Conservation (phyloP, 2,329 filamentous ascomycete species). For the Cladophialophora chaetospira region DNA sequence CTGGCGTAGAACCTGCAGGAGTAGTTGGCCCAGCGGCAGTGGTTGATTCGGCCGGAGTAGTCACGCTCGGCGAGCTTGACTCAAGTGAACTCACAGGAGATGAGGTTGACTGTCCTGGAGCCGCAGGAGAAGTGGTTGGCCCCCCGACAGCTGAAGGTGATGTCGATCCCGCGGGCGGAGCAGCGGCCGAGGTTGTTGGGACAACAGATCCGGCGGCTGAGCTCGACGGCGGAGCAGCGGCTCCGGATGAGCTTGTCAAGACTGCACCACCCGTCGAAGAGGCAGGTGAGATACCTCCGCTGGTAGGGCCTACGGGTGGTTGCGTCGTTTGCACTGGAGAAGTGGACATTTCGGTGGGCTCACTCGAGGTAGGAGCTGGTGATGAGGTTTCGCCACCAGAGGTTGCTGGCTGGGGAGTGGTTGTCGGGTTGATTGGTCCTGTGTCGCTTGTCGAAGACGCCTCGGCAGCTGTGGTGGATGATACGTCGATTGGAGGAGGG, state of each 20-base stretch:
- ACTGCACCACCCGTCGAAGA: not conserved
- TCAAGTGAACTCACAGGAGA: not conserved
- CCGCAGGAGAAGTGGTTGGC: not conserved
- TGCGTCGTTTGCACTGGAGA: not conserved
- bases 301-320: not conserved
- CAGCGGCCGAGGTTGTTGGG: conserved; percentile 1
- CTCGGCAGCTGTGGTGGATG: conserved; percentile 4
- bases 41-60: not conserved
- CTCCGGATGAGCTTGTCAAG: conserved; percentile 11
- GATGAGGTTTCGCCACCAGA: conserved; percentile 3
- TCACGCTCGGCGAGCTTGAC: not conserved
- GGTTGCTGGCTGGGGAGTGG: conserved; percentile 4
- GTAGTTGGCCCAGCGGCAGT: no score
- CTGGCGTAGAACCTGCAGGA: no score
- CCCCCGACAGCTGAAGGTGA: not conserved
- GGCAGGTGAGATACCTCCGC: not conserved
- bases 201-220: not conserved
- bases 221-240: not conserved
- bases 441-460: conserved; percentile 3
- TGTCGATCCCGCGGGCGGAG: conserved; percentile 13
- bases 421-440: not conserved
- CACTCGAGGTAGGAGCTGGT: conserved; percentile 1
- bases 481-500: not conserved
- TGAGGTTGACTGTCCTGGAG: not conserved
- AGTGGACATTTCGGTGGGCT: not conserved